A percentile compares a stretch with the other conserved stretches of the same genome.
phyloP scores from a whole-genome alignment of 176 grass and related monocot genomes.

The Hsuehochloa calcarea region DNA sequence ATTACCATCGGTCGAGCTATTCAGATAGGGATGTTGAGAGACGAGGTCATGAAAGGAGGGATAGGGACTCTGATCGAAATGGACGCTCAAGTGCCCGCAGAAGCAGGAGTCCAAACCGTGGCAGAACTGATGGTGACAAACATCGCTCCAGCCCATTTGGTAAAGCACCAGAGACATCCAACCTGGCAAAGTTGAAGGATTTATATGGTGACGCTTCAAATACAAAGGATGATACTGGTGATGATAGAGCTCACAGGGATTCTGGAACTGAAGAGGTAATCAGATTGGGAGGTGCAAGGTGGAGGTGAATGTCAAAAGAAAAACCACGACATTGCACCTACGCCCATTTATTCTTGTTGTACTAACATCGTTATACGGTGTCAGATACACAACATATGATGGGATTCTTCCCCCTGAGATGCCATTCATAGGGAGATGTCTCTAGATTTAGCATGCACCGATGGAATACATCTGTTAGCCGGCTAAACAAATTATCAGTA shows the following conservation, averaged over 20 bases:
- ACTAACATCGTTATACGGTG: slow-evolving; percentile 17
- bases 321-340: not conserved
- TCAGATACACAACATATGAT: not conserved
- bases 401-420: not conserved
- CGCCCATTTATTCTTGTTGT: slow-evolving; percentile 16
- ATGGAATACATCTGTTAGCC: not conserved
- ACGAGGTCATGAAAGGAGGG: slow-evolving; percentile 48
- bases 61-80: slow-evolving; percentile 45
- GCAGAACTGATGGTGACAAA: slow-evolving; percentile 38
- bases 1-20: slow-evolving; percentile 36
- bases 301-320: slow-evolving; percentile 57
- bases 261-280: slow-evolving; percentile 91
- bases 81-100: slow-evolving; percentile 32
- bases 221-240: slow-evolving; percentile 36
- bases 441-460: not conserved
- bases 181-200: slow-evolving; percentile 87
- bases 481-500: not conserved
- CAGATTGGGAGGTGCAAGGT: slow-evolving; percentile 71
- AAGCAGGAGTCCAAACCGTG: slow-evolving; percentile 49
- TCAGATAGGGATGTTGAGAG: slow-evolving; percentile 44
- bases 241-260: slow-evolving; percentile 52
- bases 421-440: not conserved
- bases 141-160: slow-evolving; percentile 61
- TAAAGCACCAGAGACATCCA: slow-evolving; percentile 56
- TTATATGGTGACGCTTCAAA: slow-evolving; percentile 73